These are phyloP conservation scores for Saitozyma podzolica DNA, from an alignment of 768 basidiomycete species.

Conservation along the genomic window DNA sequence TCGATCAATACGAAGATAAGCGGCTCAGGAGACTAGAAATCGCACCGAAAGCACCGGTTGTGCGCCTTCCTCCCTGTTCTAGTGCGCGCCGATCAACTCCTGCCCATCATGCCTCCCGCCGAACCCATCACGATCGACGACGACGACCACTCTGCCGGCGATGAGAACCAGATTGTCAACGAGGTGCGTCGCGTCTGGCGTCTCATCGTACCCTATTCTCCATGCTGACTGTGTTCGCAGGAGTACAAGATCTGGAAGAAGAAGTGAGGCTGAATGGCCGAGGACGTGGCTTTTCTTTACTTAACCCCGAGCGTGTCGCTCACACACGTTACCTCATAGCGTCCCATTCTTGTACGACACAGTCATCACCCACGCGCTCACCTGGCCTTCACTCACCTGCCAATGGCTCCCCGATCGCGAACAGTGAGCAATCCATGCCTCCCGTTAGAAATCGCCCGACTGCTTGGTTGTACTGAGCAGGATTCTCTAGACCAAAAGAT, in stretches of 20 bases:
- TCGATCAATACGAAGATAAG: not conserved
- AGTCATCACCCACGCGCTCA: conserved; percentile 93
- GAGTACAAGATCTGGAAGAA: conserved; percentile 57
- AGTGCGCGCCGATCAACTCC: too few relatives aligned
- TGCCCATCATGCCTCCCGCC: conserved; percentile 59
- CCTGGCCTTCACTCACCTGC: conserved; percentile 96
- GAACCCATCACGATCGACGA: conserved; percentile 67
- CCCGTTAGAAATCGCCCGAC: not conserved
- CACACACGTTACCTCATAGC: conserved; percentile 55
- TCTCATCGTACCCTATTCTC: not conserved
- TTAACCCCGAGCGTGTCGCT: not conserved
- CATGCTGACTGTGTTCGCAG: conserved; percentile 22
- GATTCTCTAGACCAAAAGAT: conserved; percentile 67
- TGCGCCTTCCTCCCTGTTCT: too few relatives aligned
- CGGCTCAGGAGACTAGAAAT: too few relatives aligned
- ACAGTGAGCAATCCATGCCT: conserved; percentile 60
- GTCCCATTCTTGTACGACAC: conserved; percentile 97
- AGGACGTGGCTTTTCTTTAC: not conserved
- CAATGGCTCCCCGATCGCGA: conserved; percentile 99
- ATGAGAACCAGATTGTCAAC: conserved; percentile 54
- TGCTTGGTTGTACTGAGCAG: not conserved
- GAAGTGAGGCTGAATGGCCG: conserved; percentile 28
- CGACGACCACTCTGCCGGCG: conserved; percentile 52
- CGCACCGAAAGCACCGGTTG: too few relatives aligned
- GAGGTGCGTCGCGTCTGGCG: conserved; percentile 45